Percentiles rank a stretch among this genome's conserved stretches.
Evolutionary conservation across 768 basidiomycete species (phyloP).

Genomic region (Arthromyces matolae): DNA sequence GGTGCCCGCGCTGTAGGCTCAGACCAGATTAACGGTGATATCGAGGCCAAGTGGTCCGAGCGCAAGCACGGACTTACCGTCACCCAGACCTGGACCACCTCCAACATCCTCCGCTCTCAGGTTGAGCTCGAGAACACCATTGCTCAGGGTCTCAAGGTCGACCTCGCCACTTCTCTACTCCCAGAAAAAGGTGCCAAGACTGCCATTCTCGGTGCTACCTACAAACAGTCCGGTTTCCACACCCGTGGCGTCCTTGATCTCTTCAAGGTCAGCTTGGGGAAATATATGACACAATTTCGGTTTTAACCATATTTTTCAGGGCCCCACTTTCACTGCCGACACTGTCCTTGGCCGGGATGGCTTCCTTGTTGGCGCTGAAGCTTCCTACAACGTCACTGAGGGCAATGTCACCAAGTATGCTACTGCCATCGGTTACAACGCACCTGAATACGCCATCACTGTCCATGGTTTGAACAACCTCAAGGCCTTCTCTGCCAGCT

Average conservation of each 20-base stretch:
- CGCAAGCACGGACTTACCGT: constrained; percentile 88
- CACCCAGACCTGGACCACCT: constrained; percentile 95
- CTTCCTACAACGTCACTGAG: constrained; percentile 93
- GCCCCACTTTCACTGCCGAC: constrained; percentile 96
- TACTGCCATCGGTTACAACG: constrained; percentile 90
- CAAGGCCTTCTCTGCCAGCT: constrained; percentile 89
- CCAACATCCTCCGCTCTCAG: constrained; percentile 87
- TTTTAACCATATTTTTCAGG: constrained; percentile 42
- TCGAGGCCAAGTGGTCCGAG: constrained; percentile 94
- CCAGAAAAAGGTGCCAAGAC: constrained; percentile 87
- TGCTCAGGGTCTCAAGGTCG: constrained; percentile 96
- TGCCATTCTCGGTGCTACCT: constrained; percentile 77
- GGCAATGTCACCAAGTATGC: constrained; percentile 91
- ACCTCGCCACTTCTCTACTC: constrained; percentile 75
- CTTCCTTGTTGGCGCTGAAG: constrained; percentile 94
- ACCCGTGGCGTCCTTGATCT: constrained; percentile 86
- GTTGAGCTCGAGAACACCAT: constrained; percentile 96
- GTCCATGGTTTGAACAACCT: constrained; percentile 94
- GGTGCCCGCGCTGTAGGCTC: constrained; percentile 76
- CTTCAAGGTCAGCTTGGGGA: constrained; percentile 71
- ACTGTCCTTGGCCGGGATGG: constrained; percentile 94
- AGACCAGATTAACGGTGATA: constrained; percentile 76
- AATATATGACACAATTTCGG: background rate
- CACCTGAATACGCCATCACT: constrained; percentile 93
- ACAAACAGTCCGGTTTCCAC: constrained; percentile 97